Conservation (phyloP, 768 basidiomycete species). For the Panaeolus papilionaceus region DNA sequence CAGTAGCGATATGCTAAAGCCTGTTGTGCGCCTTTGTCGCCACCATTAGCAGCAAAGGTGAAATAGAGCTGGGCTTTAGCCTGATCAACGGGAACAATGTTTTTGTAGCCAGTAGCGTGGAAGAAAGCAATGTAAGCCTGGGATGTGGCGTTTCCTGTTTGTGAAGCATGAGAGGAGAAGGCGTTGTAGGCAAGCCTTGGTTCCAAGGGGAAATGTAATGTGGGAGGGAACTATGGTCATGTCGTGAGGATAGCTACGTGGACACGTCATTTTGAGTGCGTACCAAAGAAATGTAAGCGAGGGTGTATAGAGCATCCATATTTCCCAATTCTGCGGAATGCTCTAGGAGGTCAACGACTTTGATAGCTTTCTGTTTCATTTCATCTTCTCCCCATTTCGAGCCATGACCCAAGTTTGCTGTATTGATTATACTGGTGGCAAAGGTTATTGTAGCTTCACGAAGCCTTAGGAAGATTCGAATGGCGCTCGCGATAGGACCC, state of each 20-base stretch:
- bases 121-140: conserved; percentile 91
- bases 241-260: neutral
- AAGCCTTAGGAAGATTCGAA: conserved; percentile 73
- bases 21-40: conserved; percentile 90
- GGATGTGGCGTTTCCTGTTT: conserved; percentile 85
- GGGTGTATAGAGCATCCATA: conserved; percentile 70
- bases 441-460: conserved; percentile 61
- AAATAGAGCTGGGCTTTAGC: conserved; percentile 90
- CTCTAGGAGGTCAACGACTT: conserved; percentile 80
- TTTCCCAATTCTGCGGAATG: conserved; percentile 85
- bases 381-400: conserved; percentile 71
- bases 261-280: conserved; percentile 26
- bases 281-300: conserved; percentile 73
- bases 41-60: conserved; percentile 91
- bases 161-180: conserved; percentile 64
- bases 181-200: conserved; percentile 68
- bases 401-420: conserved; percentile 41
- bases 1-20: conserved; percentile 93
- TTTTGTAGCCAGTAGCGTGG: conserved; percentile 82
- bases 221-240: conserved; percentile 71
- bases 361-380: conserved; percentile 72
- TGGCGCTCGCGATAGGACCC: conserved; percentile 72
- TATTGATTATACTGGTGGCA: conserved; percentile 45
- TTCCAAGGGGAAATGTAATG: conserved; percentile 64
- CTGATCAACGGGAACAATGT: conserved; percentile 67